Evolutionary conservation across 148 eudicot species (phyloP), one percentile per base, ranked within the genome.

Genomic region (Dysphania ambrosioides): DNA sequence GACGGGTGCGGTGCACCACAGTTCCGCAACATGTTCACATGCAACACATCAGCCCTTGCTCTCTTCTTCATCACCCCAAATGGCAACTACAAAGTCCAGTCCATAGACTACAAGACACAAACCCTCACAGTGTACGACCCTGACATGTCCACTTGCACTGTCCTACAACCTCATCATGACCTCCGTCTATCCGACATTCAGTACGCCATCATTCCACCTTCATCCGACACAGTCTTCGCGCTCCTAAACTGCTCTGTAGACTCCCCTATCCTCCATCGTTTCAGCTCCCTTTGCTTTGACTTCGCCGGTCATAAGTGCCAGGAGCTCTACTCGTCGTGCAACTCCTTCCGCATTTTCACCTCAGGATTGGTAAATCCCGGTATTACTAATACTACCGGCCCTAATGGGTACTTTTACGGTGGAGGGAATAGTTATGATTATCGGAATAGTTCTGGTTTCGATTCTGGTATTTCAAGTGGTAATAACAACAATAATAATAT

Each of bases 121-220:
- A 87, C 85, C 13, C 47, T 91, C 8, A 80, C 83, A 1, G 80
- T 94, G 3, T 94, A 80, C 77, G 97, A 94, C 80, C 97, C 98
- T 0, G 82, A 95, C 79, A 94, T 94, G 98, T 91, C 98, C 53
- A 94, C 98, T 0, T 94, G 98, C 76, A 86, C 91, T 61, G 92
- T 94, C 29, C 89, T 94, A 0, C 98, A 94, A 55, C 97, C 98
- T 27, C 98, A 85, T 85, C 97, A 83, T 47, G 97, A 88, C 81
- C 81, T 94, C 26, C 68, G 73, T 53, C 73, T 94, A 74, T 67
- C 97, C 0, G 93, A 88, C 56, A 36, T 90, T 2, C 98, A 94
- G 74, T 88, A 84, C 73, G 93, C 85, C 32, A 61, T 87, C 21
- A 88, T 91, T 63, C 98, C 97, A 0, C 97, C 97, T 0, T 86